phyloP scores from a whole-genome alignment of 805 yeast genomes.

The Clavispora fructus region DNA sequence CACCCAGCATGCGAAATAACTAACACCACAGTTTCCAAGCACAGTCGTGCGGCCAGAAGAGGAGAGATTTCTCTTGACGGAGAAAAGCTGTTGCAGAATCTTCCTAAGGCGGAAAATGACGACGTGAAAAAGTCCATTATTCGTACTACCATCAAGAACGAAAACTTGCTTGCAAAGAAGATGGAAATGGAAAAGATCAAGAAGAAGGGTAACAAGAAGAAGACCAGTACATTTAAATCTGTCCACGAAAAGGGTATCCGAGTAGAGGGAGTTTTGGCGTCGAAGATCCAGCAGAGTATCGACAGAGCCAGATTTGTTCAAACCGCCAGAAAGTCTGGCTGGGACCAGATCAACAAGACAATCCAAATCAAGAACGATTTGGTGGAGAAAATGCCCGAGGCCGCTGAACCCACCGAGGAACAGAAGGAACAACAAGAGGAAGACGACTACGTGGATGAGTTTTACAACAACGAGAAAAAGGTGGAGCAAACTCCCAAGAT shows the following conservation, averaged over 20 bases:
- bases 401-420: slow-evolving; percentile 12
- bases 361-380: slow-evolving; percentile 27
- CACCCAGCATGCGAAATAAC: slow-evolving; percentile 2
- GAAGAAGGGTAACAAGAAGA: slow-evolving; percentile 28
- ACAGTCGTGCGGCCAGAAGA: slow-evolving; percentile 75
- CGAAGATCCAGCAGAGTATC: slow-evolving; percentile 61
- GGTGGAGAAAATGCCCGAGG: not conserved
- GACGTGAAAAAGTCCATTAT: slow-evolving; percentile 61
- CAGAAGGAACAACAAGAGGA: slow-evolving; percentile 30
- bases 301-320: slow-evolving; percentile 60
- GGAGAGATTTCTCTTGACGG: slow-evolving; percentile 45
- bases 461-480: slow-evolving; percentile 18
- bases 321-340: slow-evolving; percentile 58
- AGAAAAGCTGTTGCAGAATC: slow-evolving; percentile 41
- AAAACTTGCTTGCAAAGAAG: slow-evolving; percentile 53
- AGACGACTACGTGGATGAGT: slow-evolving; percentile 31
- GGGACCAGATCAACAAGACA: slow-evolving; percentile 62
- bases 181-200: slow-evolving; percentile 36
- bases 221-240: slow-evolving; percentile 24
- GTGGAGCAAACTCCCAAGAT: slow-evolving; percentile 2
- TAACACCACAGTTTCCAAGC: slow-evolving; percentile 48
- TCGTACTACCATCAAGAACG: slow-evolving; percentile 63
- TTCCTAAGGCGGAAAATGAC: slow-evolving; percentile 57
- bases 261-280: slow-evolving; percentile 50
- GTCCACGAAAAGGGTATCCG: slow-evolving; percentile 47